These are phyloP conservation scores for Wallemia hederae DNA, from an alignment of 1,284 basidiomycete species.

Conservation along the genomic window DNA sequence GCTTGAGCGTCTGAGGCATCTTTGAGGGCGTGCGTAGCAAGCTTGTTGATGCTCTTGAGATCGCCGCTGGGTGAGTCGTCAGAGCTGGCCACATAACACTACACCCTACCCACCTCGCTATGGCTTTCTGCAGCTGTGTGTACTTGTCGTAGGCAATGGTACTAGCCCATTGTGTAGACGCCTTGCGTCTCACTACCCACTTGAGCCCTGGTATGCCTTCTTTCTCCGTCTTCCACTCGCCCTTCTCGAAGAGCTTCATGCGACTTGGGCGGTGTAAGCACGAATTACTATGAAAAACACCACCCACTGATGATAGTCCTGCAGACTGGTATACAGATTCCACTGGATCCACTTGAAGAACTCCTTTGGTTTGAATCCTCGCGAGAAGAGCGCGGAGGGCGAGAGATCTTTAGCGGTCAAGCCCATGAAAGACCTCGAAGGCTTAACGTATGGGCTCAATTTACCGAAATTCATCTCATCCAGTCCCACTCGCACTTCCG, in stretches of 20 bases:
- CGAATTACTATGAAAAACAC: not conserved
- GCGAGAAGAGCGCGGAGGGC: not conserved
- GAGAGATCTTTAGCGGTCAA: not conserved
- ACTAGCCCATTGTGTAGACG: not conserved
- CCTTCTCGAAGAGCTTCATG: not conserved
- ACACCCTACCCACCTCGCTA: not conserved
- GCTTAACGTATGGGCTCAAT: not conserved
- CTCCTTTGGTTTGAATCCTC: not conserved
- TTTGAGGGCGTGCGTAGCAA: not conserved
- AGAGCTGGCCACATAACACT: not conserved
- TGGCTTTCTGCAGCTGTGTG: not conserved
- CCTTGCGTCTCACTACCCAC: not conserved
- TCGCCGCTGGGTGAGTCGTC: not conserved
- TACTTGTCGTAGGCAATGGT: not conserved
- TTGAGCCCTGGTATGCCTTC: not conserved
- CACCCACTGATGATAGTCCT: not conserved
- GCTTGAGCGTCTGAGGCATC: not conserved
- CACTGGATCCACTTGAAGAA: not conserved
- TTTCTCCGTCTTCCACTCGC: not conserved
- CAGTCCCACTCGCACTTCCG: not conserved
- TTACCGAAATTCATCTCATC: not conserved
- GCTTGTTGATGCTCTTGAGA: not conserved
- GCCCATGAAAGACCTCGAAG: not conserved
- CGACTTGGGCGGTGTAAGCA: not conserved
- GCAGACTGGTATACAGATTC: not conserved